phyloP scores from a whole-genome alignment of 129 eudicot species.

The Daucus carota region DH1_v3.0 NC_030385.2:548001-548500 shows the following conservation, averaged over 20 bases:
- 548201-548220: slow-evolving; percentile 49
- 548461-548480: no score
- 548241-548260: slow-evolving; percentile 40
- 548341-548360: no score
- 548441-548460: no score
- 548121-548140: slow-evolving; percentile 56
- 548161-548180: slow-evolving; percentile 19
- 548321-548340: no score
- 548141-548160: slow-evolving; percentile 42
- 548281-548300: no score
- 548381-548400: no score
- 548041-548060: slow-evolving; percentile 40
- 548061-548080: slow-evolving; percentile 47
- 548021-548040: slow-evolving; percentile 36
- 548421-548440: no score
- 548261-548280: slow-evolving; percentile 25
- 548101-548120: slow-evolving; percentile 41
- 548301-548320: no score
- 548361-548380: no score
- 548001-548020: slow-evolving; percentile 31
- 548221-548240: slow-evolving; percentile 34
- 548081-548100: slow-evolving; percentile 29
- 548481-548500: no score
- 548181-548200: slow-evolving; percentile 46
- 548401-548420: no score